Base-by-base conservation (phyloP, 352 stramenopile genomes). In the Phytophthora rubi region DNA sequence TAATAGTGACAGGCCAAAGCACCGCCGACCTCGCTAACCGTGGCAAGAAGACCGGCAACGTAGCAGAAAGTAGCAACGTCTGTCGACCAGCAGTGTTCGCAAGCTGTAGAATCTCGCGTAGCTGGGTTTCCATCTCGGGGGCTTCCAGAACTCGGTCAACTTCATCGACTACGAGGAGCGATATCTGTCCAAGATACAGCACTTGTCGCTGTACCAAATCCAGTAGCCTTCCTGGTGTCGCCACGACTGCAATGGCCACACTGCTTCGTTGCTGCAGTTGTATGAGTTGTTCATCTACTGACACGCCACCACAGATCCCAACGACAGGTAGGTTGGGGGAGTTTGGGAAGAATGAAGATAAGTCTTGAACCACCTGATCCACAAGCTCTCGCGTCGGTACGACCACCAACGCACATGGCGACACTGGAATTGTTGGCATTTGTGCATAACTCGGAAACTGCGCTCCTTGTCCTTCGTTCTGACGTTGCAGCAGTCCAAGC, bases 361-460 rank as follows among this genome's bases (percentile, higher is more conserved):
- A 97, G 70, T 76, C 93, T 76, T 82, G 86, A 70, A 67, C 97
- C 39, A 99, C 86, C 77, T 99, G 98, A 48, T 93, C 82, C 32
- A 97, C 97, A 48, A 99, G 85, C 77, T 99, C 98, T 54, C 96
- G 82, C 5, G 97, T 99, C 9, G 98, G 98, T 15, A 97, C 95
- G 6, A 99, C 62, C 7, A 99, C 73, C 21, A 99, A 62, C 0
- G 81, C 83, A 35, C 94, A 68, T 18, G 81, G 80, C 30, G 48
- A 53, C 6, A 72, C 59, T 26, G 59, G 48, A 3, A 23, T 23
- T 15, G n/a, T 33, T 53, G 48, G 86, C 60, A 58, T 58, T 52
- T 59, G 85, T 62, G 32, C 89, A 62, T 56, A 97, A 42, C 10
- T 42, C 4, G 6, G 7, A 73, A 77, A 13, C 61, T 75, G 33